Conservation (phyloP, 352 stramenopile genomes). For the Phytophthora cryptogea region DNA sequence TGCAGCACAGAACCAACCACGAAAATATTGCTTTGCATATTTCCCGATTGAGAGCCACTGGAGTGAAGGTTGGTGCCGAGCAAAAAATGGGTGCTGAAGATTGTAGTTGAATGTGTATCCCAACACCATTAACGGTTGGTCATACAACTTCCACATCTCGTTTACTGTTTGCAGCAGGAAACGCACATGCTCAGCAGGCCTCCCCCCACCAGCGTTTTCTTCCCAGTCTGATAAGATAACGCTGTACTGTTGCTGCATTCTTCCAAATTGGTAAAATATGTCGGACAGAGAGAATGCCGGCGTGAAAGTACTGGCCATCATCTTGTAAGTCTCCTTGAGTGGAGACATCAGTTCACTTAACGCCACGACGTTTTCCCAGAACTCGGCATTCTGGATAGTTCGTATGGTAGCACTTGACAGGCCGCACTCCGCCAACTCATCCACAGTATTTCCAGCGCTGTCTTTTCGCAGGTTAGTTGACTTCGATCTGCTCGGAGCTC, state of each 20-base stretch:
- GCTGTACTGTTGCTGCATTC: constrained; percentile 79
- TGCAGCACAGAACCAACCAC: constrained; percentile 64
- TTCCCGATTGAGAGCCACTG: constrained; percentile 81
- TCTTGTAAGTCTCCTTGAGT: constrained; percentile 75
- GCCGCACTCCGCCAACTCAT: constrained; percentile 49
- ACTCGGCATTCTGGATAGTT: constrained; percentile 65
- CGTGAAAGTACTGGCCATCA: constrained; percentile 50
- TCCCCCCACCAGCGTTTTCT: constrained; percentile 49
- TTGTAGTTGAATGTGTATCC: constrained; percentile 82
- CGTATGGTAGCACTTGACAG: constrained; percentile 46
- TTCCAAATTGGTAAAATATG: constrained; percentile 78
- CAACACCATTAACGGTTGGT: constrained; percentile 72
- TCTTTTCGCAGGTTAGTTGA: constrained; percentile 41
- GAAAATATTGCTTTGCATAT: constrained; percentile 79
- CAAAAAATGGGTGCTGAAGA: constrained; percentile 52
- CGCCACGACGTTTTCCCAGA: constrained; percentile 77
- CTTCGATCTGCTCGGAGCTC: constrained; percentile 1
- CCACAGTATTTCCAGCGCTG: constrained; percentile 45
- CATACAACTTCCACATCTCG: constrained; percentile 78
- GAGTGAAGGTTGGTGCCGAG: constrained; percentile 51
- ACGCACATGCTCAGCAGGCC: constrained; percentile 58
- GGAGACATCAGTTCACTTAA: constrained; percentile 80
- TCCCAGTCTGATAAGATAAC: constrained; percentile 74
- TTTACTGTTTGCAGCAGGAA: constrained; percentile 64
- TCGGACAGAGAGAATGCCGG: constrained; percentile 62